Conservation (phyloP, 805 yeast species). For the Kodamaea fukazawae region DNA sequence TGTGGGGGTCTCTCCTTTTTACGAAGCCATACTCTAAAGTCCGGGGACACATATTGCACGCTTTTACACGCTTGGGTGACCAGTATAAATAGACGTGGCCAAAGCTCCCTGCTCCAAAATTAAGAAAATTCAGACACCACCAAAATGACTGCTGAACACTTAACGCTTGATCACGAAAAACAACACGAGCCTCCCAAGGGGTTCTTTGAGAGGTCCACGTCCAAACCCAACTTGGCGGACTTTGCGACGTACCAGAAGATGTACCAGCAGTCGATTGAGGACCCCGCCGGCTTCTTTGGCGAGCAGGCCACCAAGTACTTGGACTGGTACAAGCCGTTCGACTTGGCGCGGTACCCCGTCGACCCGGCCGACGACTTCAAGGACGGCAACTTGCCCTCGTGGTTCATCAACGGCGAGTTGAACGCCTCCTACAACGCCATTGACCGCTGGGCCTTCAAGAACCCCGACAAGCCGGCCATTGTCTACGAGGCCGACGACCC, state of each 20-base stretch:
- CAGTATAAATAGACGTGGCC: too few species aligned
- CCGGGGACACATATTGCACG: too few species aligned
- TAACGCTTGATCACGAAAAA: constrained; percentile 35
- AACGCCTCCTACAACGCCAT: constrained; percentile 93
- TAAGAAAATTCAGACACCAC: too few species aligned
- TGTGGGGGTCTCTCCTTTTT: too few species aligned
- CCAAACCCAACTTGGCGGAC: constrained; percentile 45
- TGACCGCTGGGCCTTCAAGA: constrained; percentile 88
- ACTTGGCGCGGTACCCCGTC: constrained; percentile 45
- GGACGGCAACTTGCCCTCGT: constrained; percentile 66
- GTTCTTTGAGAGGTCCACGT: constrained; percentile 41
- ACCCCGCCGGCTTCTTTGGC: constrained; percentile 56
- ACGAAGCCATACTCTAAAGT: too few species aligned
- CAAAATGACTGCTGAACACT: constrained; percentile 15
- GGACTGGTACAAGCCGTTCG: constrained; percentile 54
- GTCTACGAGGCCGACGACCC: constrained; percentile 95
- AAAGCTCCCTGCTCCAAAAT: too few species aligned
- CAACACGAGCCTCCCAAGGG: constrained; percentile 35
- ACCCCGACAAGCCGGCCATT: constrained; percentile 79
- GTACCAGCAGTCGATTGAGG: constrained; percentile 55
- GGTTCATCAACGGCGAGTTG: constrained; percentile 92
- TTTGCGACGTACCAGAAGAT: constrained; percentile 48
- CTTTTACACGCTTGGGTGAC: too few species aligned
- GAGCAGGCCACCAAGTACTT: constrained; percentile 48
- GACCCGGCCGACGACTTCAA: constrained; percentile 47